Conservation (phyloP, 2,329 filamentous ascomycete species). For the Claviceps fusiformis region DNA sequence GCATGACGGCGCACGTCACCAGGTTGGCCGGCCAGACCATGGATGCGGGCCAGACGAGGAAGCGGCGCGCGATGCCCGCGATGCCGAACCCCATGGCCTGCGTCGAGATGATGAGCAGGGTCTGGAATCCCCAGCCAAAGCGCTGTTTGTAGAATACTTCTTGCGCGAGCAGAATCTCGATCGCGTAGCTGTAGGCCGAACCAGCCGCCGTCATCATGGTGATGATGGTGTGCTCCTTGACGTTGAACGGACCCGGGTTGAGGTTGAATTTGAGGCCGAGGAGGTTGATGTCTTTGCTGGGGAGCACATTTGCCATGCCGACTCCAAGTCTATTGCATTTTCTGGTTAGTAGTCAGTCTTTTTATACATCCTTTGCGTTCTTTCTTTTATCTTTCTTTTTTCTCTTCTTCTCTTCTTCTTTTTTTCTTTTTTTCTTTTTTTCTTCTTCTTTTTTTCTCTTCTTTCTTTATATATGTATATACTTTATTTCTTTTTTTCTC, state of each 20-base stretch:
- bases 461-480: too few species aligned
- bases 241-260: conserved; percentile 29
- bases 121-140: conserved; percentile 18
- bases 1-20: conserved; percentile 35
- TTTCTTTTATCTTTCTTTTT: too few species aligned
- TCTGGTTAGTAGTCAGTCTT: too few species aligned
- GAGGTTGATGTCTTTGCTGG: conserved; percentile 15
- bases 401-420: too few species aligned
- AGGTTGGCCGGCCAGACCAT: conserved; percentile 41
- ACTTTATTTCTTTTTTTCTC: too few species aligned
- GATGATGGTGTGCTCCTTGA: conserved; percentile 37
- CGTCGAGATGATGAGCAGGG: background rate
- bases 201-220: conserved; percentile 29
- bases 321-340: conserved; percentile 17
- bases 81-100: conserved; percentile 36
- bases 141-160: conserved; percentile 36
- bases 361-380: too few species aligned
- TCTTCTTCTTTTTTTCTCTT: too few species aligned
- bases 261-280: conserved; percentile 20
- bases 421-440: too few species aligned
- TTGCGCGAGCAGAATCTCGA: conserved; percentile 28
- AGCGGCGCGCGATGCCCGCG: conserved; percentile 34
- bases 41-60: conserved; percentile 37
- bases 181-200: conserved; percentile 20
- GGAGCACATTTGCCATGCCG: conserved; percentile 20